Evolutionary conservation across 306 rosid genomes (phyloP), one percentile per base, ranked within the genome.

Genomic region (Prunus fruticosa): DNA sequence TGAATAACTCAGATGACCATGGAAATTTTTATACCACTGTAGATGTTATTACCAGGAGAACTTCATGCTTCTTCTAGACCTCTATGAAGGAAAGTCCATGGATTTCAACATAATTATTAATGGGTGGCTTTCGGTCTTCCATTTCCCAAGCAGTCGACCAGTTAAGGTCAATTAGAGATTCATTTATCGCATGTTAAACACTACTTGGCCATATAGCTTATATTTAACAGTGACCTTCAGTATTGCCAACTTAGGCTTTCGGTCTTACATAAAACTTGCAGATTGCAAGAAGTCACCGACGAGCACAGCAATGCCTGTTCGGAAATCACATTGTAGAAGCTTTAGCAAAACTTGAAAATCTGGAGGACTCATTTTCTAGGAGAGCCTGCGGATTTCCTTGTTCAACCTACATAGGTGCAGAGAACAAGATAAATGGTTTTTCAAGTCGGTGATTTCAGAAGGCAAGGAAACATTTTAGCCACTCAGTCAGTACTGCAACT

Each of bases 361-460:
- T 62, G 58, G 97, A 93, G 77, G 52, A 69, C 56, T 81, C 86
- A 64, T 86, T 84, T 67, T 69, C 74, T 60, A 89, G 80, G 64
- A 93, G 97, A 82, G 71, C 80, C 80, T 82, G 90, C 5, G 97
- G 98, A 72, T 86, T 84, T 84, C 98, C 97, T 86, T 87, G 91
- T 86, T 93, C 95, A 79, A 75, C 93, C 97, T 91, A 64, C 62
- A 13, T 11, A 23, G 20, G 45, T 43, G 47, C 46, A 75, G 11
- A 56, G 76, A 38, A 46, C 20, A 51, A 51, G 64, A 11, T 43
- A 22, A 16, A 6, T 2, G 9, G 8, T 7, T 28, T 0, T 15
- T 1, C 4, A 3, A 14, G 47, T 14, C 5, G 19, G 13, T 43
- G 43, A 34, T 64, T 38, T 38, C 43, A 38, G 15, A 76, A 76